Base-by-base conservation (phyloP, 345 rosid genomes). In the Lepidium didymum region DNA sequence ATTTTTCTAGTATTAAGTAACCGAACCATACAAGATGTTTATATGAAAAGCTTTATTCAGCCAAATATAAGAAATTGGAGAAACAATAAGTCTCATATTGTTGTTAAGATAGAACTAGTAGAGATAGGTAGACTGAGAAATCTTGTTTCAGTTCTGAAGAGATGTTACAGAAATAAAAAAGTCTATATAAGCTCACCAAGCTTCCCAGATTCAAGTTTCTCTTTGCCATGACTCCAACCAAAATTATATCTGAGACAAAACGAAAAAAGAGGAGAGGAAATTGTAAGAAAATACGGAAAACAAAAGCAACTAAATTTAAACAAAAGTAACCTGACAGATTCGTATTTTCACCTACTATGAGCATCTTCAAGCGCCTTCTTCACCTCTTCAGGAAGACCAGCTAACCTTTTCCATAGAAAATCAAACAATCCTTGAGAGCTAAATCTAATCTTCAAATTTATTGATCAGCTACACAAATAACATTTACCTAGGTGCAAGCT, bases 141-240 rank as follows among this genome's bases (percentile, higher is more conserved):
- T 62, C 23, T 62, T 11, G 27, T 61, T 2, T 64, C 9, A 21
- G 13, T 23, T 23, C 50, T 49, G 18, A 38, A 65, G 34, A 16
- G 5, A 12, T 3, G 5, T 1, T 47, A 5, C 4, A 64, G 42
- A 11, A 45, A 13, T 71, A 54, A 62, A 72, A 27, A 27, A 66
- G 54, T 60, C 14, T 58, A 35, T 23, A 43, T 31, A 57, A 54
- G 18, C 72, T 70, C 83, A 90, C 98, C 98, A 64, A 80, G 86
- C 78, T 83, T 93, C 72, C 96, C 98, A 21, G 97, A 88, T 86
- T 93, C 96, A 73, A 93, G 92, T 73, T 82, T 81, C 81, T 93
- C 98, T 70, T 90, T 88, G 50, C 96, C 97, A 84, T 90, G 98
- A 75, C 97, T 93, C 97, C 97, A 93, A 62, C 98, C 98, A 53